Evolutionary conservation across 352 stramenopile species (phyloP).

Genomic region (Globisporangium cederbergense): DNA sequence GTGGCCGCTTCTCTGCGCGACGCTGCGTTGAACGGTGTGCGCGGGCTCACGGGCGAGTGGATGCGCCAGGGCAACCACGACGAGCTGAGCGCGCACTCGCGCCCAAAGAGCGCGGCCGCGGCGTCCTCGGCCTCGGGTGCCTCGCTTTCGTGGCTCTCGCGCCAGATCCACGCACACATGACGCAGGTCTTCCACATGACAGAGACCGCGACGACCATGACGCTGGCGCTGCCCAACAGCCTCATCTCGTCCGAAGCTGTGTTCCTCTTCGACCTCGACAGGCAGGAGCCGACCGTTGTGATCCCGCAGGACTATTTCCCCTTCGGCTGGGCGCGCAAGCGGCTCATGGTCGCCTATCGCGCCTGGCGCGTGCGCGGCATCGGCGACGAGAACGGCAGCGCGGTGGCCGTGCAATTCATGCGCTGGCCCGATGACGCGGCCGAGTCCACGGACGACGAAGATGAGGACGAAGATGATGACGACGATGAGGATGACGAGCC

Average conservation of each 20-base stretch:
- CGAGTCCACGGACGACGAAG: conserved; percentile 1
- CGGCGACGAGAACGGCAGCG: conserved; percentile 42
- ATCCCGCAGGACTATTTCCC: conserved; percentile 59
- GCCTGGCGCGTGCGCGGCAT: conserved; percentile 59
- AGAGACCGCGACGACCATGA: conserved; percentile 58
- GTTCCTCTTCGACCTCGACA: conserved; percentile 47
- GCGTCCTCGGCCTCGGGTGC: conserved; percentile 27
- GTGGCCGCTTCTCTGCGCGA: conserved; percentile 39
- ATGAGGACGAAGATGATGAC: conserved; percentile 20
- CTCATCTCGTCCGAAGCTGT: conserved; percentile 49
- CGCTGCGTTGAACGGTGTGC: conserved; percentile 33
- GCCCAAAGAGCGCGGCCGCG: conserved; percentile 11
- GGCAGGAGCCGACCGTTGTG: conserved; percentile 36
- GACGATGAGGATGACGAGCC: conserved; percentile 46
- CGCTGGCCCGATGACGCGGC: conserved; percentile 43
- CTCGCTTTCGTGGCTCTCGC: conserved; percentile 45
- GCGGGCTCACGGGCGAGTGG: conserved; percentile 48
- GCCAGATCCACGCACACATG: conserved; percentile 51
- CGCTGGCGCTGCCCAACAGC: conserved; percentile 52
- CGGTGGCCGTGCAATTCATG: conserved; percentile 58
- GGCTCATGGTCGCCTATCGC: conserved; percentile 56
- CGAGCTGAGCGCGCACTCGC: conserved; percentile 32
- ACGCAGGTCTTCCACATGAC: conserved; percentile 52
- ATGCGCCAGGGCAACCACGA: conserved; percentile 36
- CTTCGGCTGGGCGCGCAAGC: conserved; percentile 44